Evolutionary conservation across 176 grass and related monocot genomes (phyloP).

Genomic region (Leersia perrieri): DNA sequence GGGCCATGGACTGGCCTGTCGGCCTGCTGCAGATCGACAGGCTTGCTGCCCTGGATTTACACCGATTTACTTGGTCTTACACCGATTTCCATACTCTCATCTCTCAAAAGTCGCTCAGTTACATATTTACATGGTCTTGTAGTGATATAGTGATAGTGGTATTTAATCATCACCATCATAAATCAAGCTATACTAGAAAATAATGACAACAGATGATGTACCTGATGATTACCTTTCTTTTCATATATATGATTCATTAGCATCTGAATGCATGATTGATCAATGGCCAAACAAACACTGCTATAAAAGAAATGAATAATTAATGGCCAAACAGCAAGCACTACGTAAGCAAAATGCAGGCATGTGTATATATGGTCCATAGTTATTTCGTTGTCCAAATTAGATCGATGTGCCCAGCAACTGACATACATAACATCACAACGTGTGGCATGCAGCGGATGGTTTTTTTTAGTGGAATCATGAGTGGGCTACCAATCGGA

Average conservation of each 20-base stretch:
- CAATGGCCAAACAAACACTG: background rate
- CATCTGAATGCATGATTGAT: background rate
- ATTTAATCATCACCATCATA: background rate
- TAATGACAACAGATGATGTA: background rate
- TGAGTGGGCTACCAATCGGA: background rate
- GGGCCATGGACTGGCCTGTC: too few relatives aligned
- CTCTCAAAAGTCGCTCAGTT: too few relatives aligned
- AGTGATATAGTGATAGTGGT: background rate
- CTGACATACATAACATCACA: background rate
- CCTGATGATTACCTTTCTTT: background rate
- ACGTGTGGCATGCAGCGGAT: background rate
- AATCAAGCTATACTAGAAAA: background rate
- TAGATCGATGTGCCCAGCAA: background rate
- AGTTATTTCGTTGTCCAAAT: background rate
- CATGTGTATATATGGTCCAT: background rate
- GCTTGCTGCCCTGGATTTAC: too few relatives aligned
- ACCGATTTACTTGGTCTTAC: too few relatives aligned
- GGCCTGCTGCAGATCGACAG: too few relatives aligned
- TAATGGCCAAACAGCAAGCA: slow-evolving; percentile 17
- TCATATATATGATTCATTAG: background rate
- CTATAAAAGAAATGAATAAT: background rate
- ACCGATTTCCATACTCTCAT: too few relatives aligned
- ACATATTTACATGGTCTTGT: background rate
- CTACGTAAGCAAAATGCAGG: background rate
- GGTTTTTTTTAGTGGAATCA: background rate